phyloP scores from a whole-genome alignment of 805 yeast species.

The Saturnispora serradocipensis region DNA sequence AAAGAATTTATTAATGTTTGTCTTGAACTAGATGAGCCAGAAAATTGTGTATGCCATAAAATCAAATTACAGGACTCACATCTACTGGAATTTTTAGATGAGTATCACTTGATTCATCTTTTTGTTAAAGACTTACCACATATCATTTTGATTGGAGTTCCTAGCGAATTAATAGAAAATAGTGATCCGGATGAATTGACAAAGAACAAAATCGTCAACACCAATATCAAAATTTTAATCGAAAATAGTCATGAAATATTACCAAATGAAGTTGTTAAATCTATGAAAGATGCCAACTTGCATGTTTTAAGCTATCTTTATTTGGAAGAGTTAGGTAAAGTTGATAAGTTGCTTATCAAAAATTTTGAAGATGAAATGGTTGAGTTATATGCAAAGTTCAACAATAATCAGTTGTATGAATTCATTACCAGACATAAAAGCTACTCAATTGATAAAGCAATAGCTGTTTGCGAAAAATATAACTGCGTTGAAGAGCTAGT shows the following conservation, averaged over 20 bases:
- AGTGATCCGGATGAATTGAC: conserved; percentile 35
- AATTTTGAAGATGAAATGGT: conserved; percentile 63
- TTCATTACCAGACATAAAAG: conserved; percentile 53
- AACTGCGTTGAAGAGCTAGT: conserved; percentile 64
- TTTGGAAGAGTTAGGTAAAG: conserved; percentile 45
- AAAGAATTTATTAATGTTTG: conserved; percentile 44
- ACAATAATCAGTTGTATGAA: conserved; percentile 43
- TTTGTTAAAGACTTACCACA: conserved; percentile 42
- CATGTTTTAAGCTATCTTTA: conserved; percentile 54
- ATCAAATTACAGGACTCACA: conserved; percentile 44
- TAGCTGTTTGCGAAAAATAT: conserved; percentile 49
- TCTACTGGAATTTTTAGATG: conserved; percentile 48
- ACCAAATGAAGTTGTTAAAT: conserved; percentile 41
- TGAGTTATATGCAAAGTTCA: conserved; percentile 53
- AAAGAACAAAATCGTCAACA: conserved; percentile 26
- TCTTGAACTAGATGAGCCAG: conserved; percentile 47
- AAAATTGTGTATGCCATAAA: conserved; percentile 56
- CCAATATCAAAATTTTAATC: conserved; percentile 46
- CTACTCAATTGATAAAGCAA: conserved; percentile 62
- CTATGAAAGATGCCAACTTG: conserved; percentile 35
- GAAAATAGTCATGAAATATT: conserved; percentile 56
- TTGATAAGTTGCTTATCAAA: conserved; percentile 47
- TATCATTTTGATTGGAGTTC: conserved; percentile 32
- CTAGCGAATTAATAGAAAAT: conserved; percentile 27
- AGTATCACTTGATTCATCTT: conserved; percentile 51